Base-by-base conservation (phyloP, 2,329 filamentous ascomycete species). In the Aspergillus sp. region DNA sequence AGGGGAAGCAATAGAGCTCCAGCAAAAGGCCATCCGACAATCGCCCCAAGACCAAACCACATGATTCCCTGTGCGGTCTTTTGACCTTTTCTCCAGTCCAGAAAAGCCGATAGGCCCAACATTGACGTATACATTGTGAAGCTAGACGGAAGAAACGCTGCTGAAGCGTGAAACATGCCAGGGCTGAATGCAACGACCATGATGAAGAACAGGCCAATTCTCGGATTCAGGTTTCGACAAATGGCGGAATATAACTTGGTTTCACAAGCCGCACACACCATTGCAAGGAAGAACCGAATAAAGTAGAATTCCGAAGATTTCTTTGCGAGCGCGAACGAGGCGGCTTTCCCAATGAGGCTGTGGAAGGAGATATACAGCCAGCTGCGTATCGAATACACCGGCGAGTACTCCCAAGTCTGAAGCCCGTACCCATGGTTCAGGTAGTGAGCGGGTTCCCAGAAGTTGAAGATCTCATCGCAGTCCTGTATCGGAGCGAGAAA, bases 391-490 rank as follows among this genome's bases (percentile, higher is more conserved):
- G 93, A 91, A 78, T 91, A 98, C 61, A 94, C 89, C 5, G 95
- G 95, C 0, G 94, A 96, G 79, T 98, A 99, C 78, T 99, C 95
- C 95, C 95, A 99, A 1, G 95, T 99, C 80, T 99, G 93, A 54
- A 97, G 83, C 45, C 94, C 95, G 73, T 96, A 94, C 70, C 92
- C 91, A 81, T 97, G 93, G 62, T 88, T 90, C 30, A 99, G 85
- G 77, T 97, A 99, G 78, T 99, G 95, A 0, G 93, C 88, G 0
- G 95, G 94, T 72, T 99, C 95, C 93, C 94, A 99, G 82, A 97
- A 99, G 77, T 99, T 99, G 85, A 96, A 99, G 11, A 94, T 94
- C 81, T 99, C 95, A 71, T 99, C 95, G 75, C 95, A 99, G 78
- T 99, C 95, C 76, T 97, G 93, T 67, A 99, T 97, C 0, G 95